Evolutionary conservation across 2,329 filamentous ascomycete species (phyloP).

Genomic region (Exophiala sideris): DNA sequence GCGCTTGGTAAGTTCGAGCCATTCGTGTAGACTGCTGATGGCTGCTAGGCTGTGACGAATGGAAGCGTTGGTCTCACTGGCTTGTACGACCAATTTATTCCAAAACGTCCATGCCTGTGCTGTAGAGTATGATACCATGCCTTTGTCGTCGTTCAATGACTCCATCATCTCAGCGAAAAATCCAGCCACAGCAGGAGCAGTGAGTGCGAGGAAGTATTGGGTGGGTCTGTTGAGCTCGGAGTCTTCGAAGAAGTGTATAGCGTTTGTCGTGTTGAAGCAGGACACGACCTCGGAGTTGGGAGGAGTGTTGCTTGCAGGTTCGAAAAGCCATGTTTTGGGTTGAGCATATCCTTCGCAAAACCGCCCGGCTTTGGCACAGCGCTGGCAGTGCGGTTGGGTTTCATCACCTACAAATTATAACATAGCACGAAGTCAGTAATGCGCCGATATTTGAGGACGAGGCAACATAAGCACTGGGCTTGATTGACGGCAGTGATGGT

Average conservation of each 20-base stretch:
- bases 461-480: too few species aligned
- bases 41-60: constrained; percentile 17
- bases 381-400: constrained; percentile 28
- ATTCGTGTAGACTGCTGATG: constrained; percentile 20
- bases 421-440: too few species aligned
- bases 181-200: constrained; percentile 14
- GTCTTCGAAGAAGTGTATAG: constrained; percentile 20
- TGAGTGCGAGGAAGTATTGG: constrained; percentile 18
- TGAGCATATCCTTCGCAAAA: constrained; percentile 32
- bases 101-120: constrained; percentile 13
- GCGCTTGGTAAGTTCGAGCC: constrained; percentile 19
- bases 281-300: neutral
- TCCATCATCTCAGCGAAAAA: constrained; percentile 23
- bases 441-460: too few species aligned
- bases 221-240: constrained; percentile 12
- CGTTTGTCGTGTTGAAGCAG: constrained; percentile 4
- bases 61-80: constrained; percentile 11
- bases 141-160: constrained; percentile 18
- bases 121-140: constrained; percentile 5
- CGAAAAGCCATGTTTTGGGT: constrained; percentile 14
- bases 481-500: too few species aligned
- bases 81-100: constrained; percentile 16
- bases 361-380: constrained; percentile 33
- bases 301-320: neutral
- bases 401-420: constrained; percentile 26